Percentiles rank a stretch among this genome's conserved stretches.
Conservation (phyloP, 139 green algal genomes). For the Tetratostichococcus sp. region DNA sequence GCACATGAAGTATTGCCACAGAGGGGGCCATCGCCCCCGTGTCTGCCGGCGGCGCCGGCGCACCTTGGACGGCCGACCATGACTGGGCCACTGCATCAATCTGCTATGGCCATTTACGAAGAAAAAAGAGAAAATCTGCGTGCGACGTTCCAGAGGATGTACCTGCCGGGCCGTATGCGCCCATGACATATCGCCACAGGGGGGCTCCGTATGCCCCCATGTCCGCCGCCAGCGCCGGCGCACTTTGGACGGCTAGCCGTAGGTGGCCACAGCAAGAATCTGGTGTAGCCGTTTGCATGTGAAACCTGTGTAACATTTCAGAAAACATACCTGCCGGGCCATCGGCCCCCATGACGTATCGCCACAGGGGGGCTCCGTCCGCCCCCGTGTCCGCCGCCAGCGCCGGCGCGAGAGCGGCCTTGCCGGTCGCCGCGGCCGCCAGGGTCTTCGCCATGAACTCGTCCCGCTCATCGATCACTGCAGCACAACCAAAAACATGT, state of each 20-base stretch:
- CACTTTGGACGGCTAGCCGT: too few species aligned
- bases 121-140: too few species aligned
- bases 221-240: slow-evolving; percentile 51
- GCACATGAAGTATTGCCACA: slow-evolving; percentile 69
- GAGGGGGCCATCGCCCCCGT: not conserved
- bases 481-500: not conserved
- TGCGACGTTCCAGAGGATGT: too few species aligned
- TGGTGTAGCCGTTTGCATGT: too few species aligned
- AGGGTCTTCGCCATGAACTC: slow-evolving; percentile 70
- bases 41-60: slow-evolving; percentile 51
- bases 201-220: slow-evolving; percentile 8
- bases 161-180: slow-evolving; percentile 26
- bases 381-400: slow-evolving; percentile 35
- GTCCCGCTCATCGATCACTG: slow-evolving; percentile 73
- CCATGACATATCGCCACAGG: slow-evolving; percentile 68
- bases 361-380: slow-evolving; percentile 42
- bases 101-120: too few species aligned
- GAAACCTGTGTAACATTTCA: not conserved
- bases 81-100: too few species aligned
- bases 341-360: slow-evolving; percentile 60
- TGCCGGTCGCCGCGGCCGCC: slow-evolving; percentile 42
- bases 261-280: too few species aligned
- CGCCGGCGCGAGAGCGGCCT: slow-evolving; percentile 28
- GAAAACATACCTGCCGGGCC: slow-evolving; percentile 4
- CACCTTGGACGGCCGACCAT: too few species aligned